Conservation (phyloP, 2,329 filamentous ascomycete genomes). For the Hypoxylon sp. region DNA sequence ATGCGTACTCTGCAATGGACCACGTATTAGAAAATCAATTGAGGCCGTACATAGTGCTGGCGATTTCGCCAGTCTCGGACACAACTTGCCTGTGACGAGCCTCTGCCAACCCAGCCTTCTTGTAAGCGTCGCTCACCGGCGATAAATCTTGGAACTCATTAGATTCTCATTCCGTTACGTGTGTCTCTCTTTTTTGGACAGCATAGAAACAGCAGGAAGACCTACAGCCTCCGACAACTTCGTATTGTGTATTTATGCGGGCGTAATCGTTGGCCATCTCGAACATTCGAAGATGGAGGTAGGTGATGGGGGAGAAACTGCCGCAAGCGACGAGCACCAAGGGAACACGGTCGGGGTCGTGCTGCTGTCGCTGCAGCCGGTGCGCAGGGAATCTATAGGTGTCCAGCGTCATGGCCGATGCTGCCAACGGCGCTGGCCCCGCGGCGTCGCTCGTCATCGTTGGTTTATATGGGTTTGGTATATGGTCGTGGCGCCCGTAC, state of each 20-base stretch:
- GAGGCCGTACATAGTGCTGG: not conserved
- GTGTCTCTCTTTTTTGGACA: not conserved
- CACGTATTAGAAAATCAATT: slow-evolving; percentile 41
- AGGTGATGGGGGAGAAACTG: slow-evolving; percentile 81
- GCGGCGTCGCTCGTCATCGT: slow-evolving; percentile 41
- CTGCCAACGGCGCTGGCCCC: slow-evolving; percentile 39
- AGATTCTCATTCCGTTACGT: not conserved
- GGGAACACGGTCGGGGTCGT: slow-evolving; percentile 70
- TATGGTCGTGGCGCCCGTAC: slow-evolving; percentile 4
- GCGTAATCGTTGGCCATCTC: slow-evolving; percentile 88
- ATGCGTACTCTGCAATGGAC: slow-evolving; percentile 74
- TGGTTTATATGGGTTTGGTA: not conserved
- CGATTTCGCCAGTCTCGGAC: not conserved
- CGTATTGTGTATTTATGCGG: slow-evolving; percentile 81
- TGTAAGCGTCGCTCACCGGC: slow-evolving; percentile 77
- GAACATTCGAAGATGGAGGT: slow-evolving; percentile 87
- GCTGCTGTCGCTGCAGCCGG: slow-evolving; percentile 70
- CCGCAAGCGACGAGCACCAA: slow-evolving; percentile 79
- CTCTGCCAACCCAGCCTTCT: slow-evolving; percentile 83
- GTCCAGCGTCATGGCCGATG: slow-evolving; percentile 53
- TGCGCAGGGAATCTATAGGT: slow-evolving; percentile 73
- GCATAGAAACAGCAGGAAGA: not conserved
- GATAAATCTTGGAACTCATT: slow-evolving; percentile 67
- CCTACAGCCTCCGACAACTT: slow-evolving; percentile 82
- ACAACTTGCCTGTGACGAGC: slow-evolving; percentile 73